These are phyloP conservation scores for Cyberlindnera nakhonratchasimensis DNA, from an alignment of 805 yeast species.

Conservation along the genomic window DNA sequence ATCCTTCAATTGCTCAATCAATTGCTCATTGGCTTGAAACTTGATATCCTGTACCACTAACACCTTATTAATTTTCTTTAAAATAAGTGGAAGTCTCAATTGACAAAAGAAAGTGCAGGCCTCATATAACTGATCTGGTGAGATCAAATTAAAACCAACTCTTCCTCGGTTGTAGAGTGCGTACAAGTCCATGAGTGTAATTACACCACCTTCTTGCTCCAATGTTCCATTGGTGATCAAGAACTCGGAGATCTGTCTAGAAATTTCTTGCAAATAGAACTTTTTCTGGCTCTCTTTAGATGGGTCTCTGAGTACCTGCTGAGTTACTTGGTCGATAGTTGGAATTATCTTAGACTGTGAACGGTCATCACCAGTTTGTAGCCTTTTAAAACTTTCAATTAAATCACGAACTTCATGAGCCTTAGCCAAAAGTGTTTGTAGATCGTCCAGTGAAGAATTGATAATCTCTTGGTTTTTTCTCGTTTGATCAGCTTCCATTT, in stretches of 20 bases:
- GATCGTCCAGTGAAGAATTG: slow-evolving; percentile 67
- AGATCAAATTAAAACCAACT: slow-evolving; percentile 59
- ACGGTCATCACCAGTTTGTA: slow-evolving; percentile 27
- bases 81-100: slow-evolving; percentile 54
- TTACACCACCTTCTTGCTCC: slow-evolving; percentile 51
- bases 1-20: slow-evolving; percentile 27
- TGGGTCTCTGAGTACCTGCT: slow-evolving; percentile 14
- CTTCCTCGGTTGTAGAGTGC: slow-evolving; percentile 65
- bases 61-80: slow-evolving; percentile 37
- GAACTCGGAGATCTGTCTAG: slow-evolving; percentile 78
- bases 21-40: slow-evolving; percentile 32
- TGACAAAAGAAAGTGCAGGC: slow-evolving; percentile 56
- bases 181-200: slow-evolving; percentile 60
- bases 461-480: slow-evolving; percentile 58
- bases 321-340: slow-evolving; percentile 18
- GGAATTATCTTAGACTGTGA: slow-evolving; percentile 10
- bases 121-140: slow-evolving; percentile 63
- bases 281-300: slow-evolving; percentile 32
- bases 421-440: slow-evolving; percentile 71
- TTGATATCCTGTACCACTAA: slow-evolving; percentile 39
- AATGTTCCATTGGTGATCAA: slow-evolving; percentile 44
- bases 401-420: slow-evolving; percentile 68
- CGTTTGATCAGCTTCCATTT: slow-evolving; percentile 49
- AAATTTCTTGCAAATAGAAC: slow-evolving; percentile 59
- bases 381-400: slow-evolving; percentile 36